Evolutionary conservation across 2,329 filamentous ascomycete genomes (phyloP).

Genomic region (Cordyceps pruinosa): DNA sequence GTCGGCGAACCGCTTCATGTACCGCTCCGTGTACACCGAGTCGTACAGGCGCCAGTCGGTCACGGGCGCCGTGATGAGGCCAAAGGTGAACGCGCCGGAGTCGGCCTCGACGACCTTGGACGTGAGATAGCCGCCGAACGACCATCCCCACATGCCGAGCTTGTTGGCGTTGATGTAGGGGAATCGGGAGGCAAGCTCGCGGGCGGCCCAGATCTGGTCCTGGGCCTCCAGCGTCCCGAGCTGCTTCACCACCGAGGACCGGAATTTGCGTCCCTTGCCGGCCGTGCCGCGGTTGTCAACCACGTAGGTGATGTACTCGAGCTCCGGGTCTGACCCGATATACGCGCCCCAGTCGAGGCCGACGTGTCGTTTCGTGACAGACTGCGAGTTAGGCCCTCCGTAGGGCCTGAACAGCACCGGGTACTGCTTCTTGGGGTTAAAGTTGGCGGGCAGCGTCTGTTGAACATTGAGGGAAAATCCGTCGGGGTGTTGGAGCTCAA

Average conservation of each 20-base stretch:
- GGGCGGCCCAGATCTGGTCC: constrained; percentile 62
- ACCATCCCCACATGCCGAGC: constrained; percentile 64
- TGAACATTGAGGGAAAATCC: constrained; percentile 58
- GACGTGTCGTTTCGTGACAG: constrained; percentile 51
- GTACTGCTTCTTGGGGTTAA: constrained; percentile 56
- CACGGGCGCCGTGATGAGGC: constrained; percentile 58
- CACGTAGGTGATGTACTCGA: constrained; percentile 60
- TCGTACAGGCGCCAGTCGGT: constrained; percentile 67
- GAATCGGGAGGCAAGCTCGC: constrained; percentile 42
- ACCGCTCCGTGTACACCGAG: constrained; percentile 64
- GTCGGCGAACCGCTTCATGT: constrained; percentile 56
- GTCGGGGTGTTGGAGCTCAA: constrained; percentile 54
- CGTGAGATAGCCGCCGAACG: constrained; percentile 59
- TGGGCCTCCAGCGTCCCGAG: constrained; percentile 57
- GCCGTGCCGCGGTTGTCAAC: constrained; percentile 64
- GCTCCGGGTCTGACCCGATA: constrained; percentile 59
- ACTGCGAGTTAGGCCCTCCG: constrained; percentile 58
- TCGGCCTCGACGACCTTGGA: constrained; percentile 59
- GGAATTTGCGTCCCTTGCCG: constrained; percentile 56
- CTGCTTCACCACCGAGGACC: constrained; percentile 48
- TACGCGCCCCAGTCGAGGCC: constrained; percentile 54
- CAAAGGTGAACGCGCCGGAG: constrained; percentile 55
- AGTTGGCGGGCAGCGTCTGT: constrained; percentile 58
- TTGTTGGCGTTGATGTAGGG: constrained; percentile 50
- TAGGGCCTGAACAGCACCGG: constrained; percentile 62